phyloP scores from a whole-genome alignment of 257 asterid species.

The Solanum bukasovii region DNA sequence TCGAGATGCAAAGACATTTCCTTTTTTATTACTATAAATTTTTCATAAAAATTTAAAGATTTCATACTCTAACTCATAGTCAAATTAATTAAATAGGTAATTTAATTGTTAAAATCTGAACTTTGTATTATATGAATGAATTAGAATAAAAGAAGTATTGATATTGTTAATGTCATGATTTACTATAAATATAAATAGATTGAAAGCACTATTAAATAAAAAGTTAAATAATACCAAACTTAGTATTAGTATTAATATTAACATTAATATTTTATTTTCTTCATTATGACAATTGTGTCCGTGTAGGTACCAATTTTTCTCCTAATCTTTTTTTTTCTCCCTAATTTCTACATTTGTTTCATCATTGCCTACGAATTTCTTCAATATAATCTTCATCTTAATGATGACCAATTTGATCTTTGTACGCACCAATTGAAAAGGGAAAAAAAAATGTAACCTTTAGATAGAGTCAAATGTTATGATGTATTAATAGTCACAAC shows the following conservation, averaged over 20 bases:
- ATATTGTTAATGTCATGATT: neutral
- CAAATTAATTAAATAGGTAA: neutral
- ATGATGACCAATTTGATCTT: neutral
- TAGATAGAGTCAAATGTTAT: neutral
- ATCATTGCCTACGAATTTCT: slow-evolving; percentile 5
- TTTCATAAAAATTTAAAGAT: neutral
- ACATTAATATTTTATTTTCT: neutral
- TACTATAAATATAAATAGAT: neutral
- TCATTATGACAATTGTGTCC: neutral
- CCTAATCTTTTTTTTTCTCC: neutral
- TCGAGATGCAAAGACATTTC: neutral
- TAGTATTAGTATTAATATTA: too few species aligned
- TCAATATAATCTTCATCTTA: neutral
- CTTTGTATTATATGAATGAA: neutral
- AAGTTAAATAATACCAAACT: neutral
- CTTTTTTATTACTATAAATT: neutral
- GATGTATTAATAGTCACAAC: neutral
- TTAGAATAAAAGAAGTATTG: neutral
- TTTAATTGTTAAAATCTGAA: neutral
- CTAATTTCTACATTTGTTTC: slow-evolving; percentile 1
- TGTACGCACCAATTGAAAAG: neutral
- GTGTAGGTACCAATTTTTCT: neutral
- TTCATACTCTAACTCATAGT: neutral
- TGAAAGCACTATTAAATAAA: neutral
- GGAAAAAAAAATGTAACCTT: neutral